Conservation (phyloP, 306 rosid species). For the Trifolium repens region DNA sequence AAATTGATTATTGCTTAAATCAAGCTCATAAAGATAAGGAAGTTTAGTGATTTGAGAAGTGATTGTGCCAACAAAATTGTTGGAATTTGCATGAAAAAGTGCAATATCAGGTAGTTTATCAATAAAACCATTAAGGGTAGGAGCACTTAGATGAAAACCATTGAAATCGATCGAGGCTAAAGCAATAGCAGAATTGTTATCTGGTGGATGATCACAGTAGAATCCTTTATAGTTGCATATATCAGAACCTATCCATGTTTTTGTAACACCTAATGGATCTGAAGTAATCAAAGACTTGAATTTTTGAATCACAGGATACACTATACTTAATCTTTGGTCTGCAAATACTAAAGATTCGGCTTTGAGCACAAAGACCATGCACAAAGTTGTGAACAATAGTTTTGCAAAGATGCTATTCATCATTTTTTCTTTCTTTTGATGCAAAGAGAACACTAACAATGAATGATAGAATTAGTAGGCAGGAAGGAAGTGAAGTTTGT, state of each 20-base stretch:
- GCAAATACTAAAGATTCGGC: constrained; percentile 51
- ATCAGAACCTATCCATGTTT: constrained; percentile 78
- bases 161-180: constrained; percentile 83
- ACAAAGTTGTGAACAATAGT: not conserved
- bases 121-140: constrained; percentile 79
- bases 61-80: constrained; percentile 71
- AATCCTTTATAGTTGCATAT: constrained; percentile 82
- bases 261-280: constrained; percentile 72
- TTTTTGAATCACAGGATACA: constrained; percentile 78
- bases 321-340: constrained; percentile 67
- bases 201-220: constrained; percentile 78
- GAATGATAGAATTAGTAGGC: not conserved
- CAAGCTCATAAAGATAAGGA: constrained; percentile 78
- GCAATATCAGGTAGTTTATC: constrained; percentile 85
- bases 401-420: constrained; percentile 3
- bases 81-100: constrained; percentile 89
- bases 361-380: not conserved
- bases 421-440: not conserved
- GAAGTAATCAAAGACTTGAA: constrained; percentile 76
- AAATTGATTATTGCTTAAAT: constrained; percentile 77
- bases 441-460: not conserved
- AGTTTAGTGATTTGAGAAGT: constrained; percentile 61
- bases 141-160: constrained; percentile 71
- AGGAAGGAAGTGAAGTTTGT: constrained; percentile 8
- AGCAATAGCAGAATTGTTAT: constrained; percentile 69